Conservation (phyloP, 2,329 filamentous ascomycete species). For the Cadophora gregata region DNA sequence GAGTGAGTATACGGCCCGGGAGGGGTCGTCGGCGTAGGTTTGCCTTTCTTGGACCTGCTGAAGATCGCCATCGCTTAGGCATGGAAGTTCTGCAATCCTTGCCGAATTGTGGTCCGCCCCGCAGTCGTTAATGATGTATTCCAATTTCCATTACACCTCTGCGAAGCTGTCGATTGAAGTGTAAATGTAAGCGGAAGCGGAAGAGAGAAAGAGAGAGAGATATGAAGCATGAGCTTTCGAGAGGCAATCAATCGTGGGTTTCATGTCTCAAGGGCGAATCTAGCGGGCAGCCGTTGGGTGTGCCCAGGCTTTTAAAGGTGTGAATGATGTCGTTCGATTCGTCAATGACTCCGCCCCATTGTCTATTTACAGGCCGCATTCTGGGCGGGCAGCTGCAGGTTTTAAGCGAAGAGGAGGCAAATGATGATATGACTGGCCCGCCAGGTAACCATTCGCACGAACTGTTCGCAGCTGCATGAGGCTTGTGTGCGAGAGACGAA, state of each 20-base stretch:
- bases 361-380: slow-evolving; percentile 32
- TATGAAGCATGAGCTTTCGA: neutral
- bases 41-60: slow-evolving; percentile 38
- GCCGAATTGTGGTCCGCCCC: slow-evolving; percentile 7
- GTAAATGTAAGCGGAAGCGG: neutral
- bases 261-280: slow-evolving; percentile 19
- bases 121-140: slow-evolving; percentile 18
- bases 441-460: slow-evolving; percentile 13
- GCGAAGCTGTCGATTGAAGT: neutral
- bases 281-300: slow-evolving; percentile 16
- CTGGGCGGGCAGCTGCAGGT: slow-evolving; percentile 23
- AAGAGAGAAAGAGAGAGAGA: neutral
- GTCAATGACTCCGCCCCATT: slow-evolving; percentile 34
- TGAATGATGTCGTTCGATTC: slow-evolving; percentile 29
- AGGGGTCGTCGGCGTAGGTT: slow-evolving; percentile 26
- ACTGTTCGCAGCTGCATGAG: neutral
- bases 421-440: slow-evolving; percentile 15
- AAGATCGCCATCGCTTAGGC: slow-evolving; percentile 41
- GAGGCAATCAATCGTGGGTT: slow-evolving; percentile 20
- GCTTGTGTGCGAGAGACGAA: neutral
- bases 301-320: slow-evolving; percentile 22
- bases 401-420: slow-evolving; percentile 11
- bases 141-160: slow-evolving; percentile 14
- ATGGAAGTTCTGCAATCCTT: slow-evolving; percentile 26
- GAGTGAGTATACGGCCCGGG: slow-evolving; percentile 20